phyloP scores from a whole-genome alignment of 2,329 filamentous ascomycete genomes.

The Talaromyces sp. region DNA sequence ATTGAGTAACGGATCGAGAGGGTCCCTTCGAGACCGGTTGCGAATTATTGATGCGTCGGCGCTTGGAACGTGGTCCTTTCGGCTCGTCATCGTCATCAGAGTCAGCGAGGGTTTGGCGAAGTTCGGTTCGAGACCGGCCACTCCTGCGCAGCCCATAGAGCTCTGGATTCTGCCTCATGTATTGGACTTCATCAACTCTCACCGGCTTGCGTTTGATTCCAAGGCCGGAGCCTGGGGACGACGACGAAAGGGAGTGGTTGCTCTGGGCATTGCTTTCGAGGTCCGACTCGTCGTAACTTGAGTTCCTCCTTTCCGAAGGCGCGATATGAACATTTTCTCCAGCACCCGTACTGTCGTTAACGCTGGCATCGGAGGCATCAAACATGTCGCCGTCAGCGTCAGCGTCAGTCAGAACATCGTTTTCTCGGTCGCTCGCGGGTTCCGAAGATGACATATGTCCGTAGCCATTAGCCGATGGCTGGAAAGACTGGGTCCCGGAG shows the following conservation, averaged over 20 bases:
- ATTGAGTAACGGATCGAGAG: conserved; percentile 44
- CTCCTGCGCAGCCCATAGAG: conserved; percentile 91
- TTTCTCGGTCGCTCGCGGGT: conserved; percentile 23
- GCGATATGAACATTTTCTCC: conserved; percentile 38
- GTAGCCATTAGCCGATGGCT: conserved; percentile 31
- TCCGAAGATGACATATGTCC: conserved; percentile 20
- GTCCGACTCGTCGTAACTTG: conserved; percentile 28
- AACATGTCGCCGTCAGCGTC: conserved; percentile 76
- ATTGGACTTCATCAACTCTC: conserved; percentile 67
- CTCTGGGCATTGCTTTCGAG: conserved; percentile 6
- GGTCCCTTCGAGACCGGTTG: conserved; percentile 46
- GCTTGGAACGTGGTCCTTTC: conserved; percentile 43
- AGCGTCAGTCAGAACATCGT: conserved; percentile 49
- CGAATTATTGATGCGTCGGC: conserved; percentile 49
- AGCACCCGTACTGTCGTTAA: conserved; percentile 41
- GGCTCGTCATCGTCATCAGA: conserved; percentile 66
- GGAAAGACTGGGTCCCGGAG: conserved; percentile 17
- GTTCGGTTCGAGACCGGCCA: conserved; percentile 58
- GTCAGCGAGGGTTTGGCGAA: conserved; percentile 51
- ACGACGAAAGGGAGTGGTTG: conserved; percentile 45
- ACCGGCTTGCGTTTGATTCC: conserved; percentile 67
- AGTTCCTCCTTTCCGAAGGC: conserved; percentile 33
- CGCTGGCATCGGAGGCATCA: conserved; percentile 54
- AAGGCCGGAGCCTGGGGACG: conserved; percentile 62
- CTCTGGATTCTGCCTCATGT: conserved; percentile 86